Conservation (phyloP, 768 basidiomycete species). For the Boletus fagicola region DNA sequence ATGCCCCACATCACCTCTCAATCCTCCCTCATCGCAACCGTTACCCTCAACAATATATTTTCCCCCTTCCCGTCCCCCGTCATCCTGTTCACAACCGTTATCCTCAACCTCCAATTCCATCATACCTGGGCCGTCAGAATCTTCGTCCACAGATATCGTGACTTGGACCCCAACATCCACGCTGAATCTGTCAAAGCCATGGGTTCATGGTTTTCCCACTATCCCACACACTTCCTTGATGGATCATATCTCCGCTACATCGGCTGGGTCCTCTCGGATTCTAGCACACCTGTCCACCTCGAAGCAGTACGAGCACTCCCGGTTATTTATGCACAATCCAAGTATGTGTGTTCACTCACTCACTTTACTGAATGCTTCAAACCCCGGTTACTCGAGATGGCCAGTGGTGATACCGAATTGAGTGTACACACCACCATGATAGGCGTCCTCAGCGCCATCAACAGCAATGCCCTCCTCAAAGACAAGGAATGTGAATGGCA, state of each 20-base stretch:
- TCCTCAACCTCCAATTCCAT: no score
- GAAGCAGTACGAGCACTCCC: slow-evolving; percentile 84
- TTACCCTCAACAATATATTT: no score
- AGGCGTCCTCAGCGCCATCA: slow-evolving; percentile 76
- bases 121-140: slow-evolving; percentile 21
- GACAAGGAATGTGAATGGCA: slow-evolving; percentile 71
- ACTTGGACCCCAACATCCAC: slow-evolving; percentile 86
- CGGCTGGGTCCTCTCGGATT: slow-evolving; percentile 92
- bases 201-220: slow-evolving; percentile 86
- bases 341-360: slow-evolving; percentile 71
- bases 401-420: slow-evolving; percentile 90
- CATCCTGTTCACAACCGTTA: no score
- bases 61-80: no score
- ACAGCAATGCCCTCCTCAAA: slow-evolving; percentile 69
- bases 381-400: slow-evolving; percentile 74
- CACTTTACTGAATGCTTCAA: slow-evolving; percentile 97
- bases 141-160: no score
- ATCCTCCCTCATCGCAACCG: no score
- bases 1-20: no score
- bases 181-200: slow-evolving; percentile 89
- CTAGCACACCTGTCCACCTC: slow-evolving; percentile 79
- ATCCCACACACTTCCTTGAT: slow-evolving; percentile 85
- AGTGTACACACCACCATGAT: slow-evolving; percentile 86
- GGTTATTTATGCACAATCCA: slow-evolving; percentile 75
- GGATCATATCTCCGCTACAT: slow-evolving; percentile 88